Base-by-base conservation (phyloP, 176 grass and related monocot species). In the Avena insularis region DNA sequence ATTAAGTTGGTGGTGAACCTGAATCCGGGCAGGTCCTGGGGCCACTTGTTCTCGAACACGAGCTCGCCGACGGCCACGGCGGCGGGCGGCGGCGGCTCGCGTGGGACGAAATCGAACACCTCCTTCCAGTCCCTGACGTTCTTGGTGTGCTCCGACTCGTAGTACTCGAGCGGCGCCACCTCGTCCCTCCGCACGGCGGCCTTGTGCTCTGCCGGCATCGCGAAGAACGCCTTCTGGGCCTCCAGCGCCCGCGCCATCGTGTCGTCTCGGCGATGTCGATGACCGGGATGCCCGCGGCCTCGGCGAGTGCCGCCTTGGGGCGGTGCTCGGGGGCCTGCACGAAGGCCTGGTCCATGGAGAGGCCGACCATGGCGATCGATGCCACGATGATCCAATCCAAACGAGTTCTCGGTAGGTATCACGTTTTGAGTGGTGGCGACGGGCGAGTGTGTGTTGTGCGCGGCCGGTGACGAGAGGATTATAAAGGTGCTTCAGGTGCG, bases 111-210 rank as follows among this genome's bases (percentile, higher is more conserved):
- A 56, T 98, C 96, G 78, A 91, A 92, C 55, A 95, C 96, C 90
- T 98, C 96, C 90, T 98, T 98, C 96, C 96, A 98, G 80, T 98
- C 96, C 90, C 96, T 79, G 2, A 98, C 93, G 85, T 98, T 98
- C 86, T 95, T 95, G 31, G 96, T 98, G 85, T 92, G 91, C 86
- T 98, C 96, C 1, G 91, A 73, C 55, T 91, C 91, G 53, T 98
- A 98, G 89, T 93, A 98, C 13, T 90, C 96, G 4, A 95, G 49
- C 38, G 91, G 93, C 77, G 85, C 55, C 67, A 8, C 78, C 86
- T 95, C 96, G 86, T 80, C 81, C 78, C 90, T 33, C 80, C 71
- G 85, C 81, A 95, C 92, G 11, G 71, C 80, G 16, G 43, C 71
- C 86, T 89, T 93, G 8, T 83, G 49, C 68, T 90, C 91, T 1